Evolutionary conservation across 2,329 filamentous ascomycete genomes (phyloP).

Genomic region (Xylaria sp.): DNA sequence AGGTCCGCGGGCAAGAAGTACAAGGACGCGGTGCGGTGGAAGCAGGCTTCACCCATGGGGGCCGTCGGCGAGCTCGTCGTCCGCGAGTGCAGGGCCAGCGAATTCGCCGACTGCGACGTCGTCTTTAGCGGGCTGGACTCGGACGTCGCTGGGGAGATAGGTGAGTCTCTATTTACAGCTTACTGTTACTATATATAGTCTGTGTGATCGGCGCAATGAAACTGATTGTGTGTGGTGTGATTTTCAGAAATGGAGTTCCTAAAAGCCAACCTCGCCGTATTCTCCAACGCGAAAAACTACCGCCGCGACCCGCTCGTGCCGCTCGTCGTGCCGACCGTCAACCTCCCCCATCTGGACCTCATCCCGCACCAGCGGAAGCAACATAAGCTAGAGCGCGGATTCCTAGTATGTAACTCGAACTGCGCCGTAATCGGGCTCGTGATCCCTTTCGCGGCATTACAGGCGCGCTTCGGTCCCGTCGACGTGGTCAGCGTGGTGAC

Average conservation of each 20-base stretch:
- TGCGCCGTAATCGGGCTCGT: conserved; percentile 97
- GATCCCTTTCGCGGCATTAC: conserved; percentile 91
- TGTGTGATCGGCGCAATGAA: not conserved
- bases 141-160: conserved; percentile 90
- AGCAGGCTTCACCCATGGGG: conserved; percentile 87
- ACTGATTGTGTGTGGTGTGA: not conserved
- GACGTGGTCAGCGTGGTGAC: conserved; percentile 83
- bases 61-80: conserved; percentile 83
- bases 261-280: conserved; percentile 86
- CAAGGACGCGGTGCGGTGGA: conserved; percentile 93
- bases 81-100: conserved; percentile 81
- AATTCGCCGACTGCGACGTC: conserved; percentile 90
- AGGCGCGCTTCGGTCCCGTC: conserved; percentile 85
- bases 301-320: conserved; percentile 89
- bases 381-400: conserved; percentile 80
- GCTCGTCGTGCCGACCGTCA: conserved; percentile 94
- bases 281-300: conserved; percentile 99
- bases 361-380: conserved; percentile 87
- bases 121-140: conserved; percentile 94
- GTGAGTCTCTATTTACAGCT: conserved; percentile 59
- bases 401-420: conserved; percentile 97
- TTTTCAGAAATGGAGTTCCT: conserved; percentile 85
- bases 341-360: conserved; percentile 84
- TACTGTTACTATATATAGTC: not conserved
- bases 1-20: conserved; percentile 94